Conservation (phyloP, 2,329 filamentous ascomycete species). For the Verticillium klebahnii region DNA sequence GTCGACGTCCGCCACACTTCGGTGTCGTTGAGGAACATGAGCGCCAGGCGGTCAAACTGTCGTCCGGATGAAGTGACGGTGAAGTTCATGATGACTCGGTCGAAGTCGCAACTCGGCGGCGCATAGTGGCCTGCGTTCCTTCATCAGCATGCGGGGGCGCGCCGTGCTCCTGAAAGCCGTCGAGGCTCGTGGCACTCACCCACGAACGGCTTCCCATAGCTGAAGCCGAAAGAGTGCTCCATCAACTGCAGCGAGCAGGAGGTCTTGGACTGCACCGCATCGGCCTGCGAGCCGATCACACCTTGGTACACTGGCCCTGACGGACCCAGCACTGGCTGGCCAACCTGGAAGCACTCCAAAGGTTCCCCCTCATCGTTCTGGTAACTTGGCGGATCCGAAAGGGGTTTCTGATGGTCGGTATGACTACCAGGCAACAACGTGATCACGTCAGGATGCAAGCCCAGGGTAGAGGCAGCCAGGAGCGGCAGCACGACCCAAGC, state of each 20-base stretch:
- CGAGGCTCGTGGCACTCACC: constrained; percentile 38
- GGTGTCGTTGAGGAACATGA: constrained; percentile 71
- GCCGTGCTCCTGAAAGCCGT: not conserved
- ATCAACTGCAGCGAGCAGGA: constrained; percentile 57
- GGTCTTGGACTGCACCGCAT: constrained; percentile 16
- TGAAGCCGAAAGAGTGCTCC: constrained; percentile 65
- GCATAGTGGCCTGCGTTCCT: constrained; percentile 50
- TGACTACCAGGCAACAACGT: not conserved
- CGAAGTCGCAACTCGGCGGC: constrained; percentile 66
- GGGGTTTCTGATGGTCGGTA: not conserved
- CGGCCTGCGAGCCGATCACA: constrained; percentile 6
- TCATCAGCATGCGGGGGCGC: not conserved
- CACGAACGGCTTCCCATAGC: constrained; percentile 70
- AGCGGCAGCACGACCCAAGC: not conserved
- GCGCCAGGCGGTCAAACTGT: constrained; percentile 72
- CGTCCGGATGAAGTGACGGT: constrained; percentile 66
- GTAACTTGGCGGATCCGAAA: not conserved
- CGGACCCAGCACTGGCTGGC: constrained; percentile 58
- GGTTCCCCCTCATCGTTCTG: not conserved
- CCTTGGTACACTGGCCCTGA: constrained; percentile 22
- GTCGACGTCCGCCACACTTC: constrained; percentile 84
- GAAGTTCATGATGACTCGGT: constrained; percentile 70
- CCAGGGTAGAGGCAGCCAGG: not conserved
- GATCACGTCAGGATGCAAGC: not conserved
- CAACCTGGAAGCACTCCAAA: constrained; percentile 64